phyloP scores from a whole-genome alignment of 73 alveolate genomes.

The Tetrahymena thermophila region DNA sequence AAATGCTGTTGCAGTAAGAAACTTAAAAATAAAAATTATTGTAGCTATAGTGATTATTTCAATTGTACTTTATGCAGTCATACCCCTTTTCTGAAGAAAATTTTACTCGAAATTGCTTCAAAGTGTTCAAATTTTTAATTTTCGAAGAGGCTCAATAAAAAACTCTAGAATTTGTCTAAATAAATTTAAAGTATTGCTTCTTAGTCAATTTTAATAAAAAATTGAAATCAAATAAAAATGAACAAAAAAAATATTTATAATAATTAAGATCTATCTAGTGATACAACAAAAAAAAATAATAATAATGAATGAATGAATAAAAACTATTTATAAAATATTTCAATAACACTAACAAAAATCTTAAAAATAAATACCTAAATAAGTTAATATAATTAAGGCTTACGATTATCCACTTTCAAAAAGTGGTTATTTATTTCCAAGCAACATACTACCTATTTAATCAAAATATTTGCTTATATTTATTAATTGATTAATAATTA shows the following conservation, averaged over 20 bases:
- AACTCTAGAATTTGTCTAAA: too few relatives aligned
- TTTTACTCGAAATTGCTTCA: not conserved
- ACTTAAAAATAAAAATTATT: not conserved
- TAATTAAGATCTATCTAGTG: too few relatives aligned
- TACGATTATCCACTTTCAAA: not conserved
- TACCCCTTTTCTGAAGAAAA: not conserved
- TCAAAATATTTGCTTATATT: not conserved
- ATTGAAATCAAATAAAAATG: not conserved
- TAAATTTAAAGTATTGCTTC: too few relatives aligned
- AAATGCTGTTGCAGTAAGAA: not conserved
- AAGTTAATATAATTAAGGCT: too few relatives aligned
- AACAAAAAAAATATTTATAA: too few relatives aligned
- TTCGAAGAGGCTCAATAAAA: not conserved
- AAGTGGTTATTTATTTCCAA: not conserved
- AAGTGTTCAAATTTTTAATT: too few relatives aligned
- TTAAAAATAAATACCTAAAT: not conserved
- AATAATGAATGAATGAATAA: too few relatives aligned
- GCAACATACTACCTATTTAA: not conserved
- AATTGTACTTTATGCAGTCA: not conserved
- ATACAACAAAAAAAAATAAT: too few relatives aligned
- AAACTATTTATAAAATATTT: not conserved
- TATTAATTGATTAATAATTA: too few relatives aligned
- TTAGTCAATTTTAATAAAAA: too few relatives aligned
- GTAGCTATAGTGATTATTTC: not conserved
- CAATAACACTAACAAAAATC: not conserved